phyloP scores from a whole-genome alignment of 805 yeast species.

The Kodamaea jinghongensis region DNA sequence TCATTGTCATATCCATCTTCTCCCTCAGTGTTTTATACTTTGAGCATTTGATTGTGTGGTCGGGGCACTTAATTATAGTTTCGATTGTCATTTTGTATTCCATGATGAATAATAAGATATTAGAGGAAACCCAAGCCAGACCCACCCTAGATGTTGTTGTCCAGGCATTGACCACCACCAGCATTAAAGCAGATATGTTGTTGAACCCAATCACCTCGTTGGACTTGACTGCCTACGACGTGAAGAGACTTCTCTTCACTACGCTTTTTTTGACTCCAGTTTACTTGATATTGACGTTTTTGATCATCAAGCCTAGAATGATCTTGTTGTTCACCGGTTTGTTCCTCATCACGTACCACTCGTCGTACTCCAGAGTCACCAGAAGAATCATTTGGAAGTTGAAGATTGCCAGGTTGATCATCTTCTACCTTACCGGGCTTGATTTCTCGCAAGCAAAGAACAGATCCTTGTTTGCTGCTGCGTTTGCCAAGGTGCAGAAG shows the following conservation, averaged over 20 bases:
- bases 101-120: constrained; percentile 53
- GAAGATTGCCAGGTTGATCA: constrained; percentile 60
- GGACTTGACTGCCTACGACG: constrained; percentile 73
- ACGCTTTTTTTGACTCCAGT: constrained; percentile 84
- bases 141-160: constrained; percentile 89
- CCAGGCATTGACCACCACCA: constrained; percentile 68
- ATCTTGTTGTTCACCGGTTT: constrained; percentile 58
- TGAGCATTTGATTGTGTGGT: constrained; percentile 71
- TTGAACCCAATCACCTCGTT: constrained; percentile 75
- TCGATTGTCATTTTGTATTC: constrained; percentile 60
- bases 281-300: constrained; percentile 66
- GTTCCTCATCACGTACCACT: constrained; percentile 76
- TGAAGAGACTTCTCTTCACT: constrained; percentile 76
- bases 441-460: constrained; percentile 55
- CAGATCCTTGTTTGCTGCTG: constrained; percentile 52
- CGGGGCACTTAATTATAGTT: constrained; percentile 76
- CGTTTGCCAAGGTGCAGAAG: constrained; percentile 51
- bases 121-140: constrained; percentile 55
- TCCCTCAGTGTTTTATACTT: constrained; percentile 68
- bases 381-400: constrained; percentile 86
- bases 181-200: constrained; percentile 72
- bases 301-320: constrained; percentile 68
- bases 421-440: constrained; percentile 84
- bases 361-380: constrained; percentile 78
- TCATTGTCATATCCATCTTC: constrained; percentile 56